Percentiles rank a stretch among this genome's conserved stretches.
Conservation (phyloP, 78 protist genomes). For the Planoprotostelium fungivorum region DNA sequence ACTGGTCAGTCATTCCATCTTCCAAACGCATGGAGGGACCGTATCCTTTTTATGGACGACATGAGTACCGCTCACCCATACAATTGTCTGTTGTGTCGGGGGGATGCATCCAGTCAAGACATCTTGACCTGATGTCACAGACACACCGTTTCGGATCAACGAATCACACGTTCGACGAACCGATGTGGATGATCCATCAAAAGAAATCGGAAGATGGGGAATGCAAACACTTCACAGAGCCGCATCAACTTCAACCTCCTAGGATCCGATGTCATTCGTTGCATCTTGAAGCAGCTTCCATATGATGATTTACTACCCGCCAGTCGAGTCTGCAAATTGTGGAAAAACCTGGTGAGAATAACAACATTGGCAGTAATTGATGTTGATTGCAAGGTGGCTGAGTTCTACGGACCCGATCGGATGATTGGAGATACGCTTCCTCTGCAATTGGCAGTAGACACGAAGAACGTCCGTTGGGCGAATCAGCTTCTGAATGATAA, state of each 20-base stretch:
- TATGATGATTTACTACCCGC: neutral
- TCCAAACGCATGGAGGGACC: no score
- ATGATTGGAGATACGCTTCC: neutral
- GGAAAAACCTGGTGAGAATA: neutral
- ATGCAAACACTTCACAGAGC: no score
- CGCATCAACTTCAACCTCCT: neutral
- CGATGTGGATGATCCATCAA: no score
- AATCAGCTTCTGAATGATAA: neutral
- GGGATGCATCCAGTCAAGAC: no score
- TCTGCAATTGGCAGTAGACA: neutral
- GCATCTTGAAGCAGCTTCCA: neutral
- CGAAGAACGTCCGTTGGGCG: neutral
- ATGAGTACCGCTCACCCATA: no score
- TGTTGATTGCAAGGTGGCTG: neutral
- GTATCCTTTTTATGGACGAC: no score
- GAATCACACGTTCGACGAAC: no score
- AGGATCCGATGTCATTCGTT: neutral
- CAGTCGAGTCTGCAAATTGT: neutral
- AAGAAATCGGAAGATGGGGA: no score
- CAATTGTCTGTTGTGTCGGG: no score
- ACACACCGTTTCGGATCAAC: no score
- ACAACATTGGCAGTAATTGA: neutral
- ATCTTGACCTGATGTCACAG: no score
- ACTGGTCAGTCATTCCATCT: no score
- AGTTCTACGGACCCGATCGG: neutral